Conservation (phyloP, 2,329 filamentous ascomycete genomes). For the Plectosphaerella cucumerina region DNA sequence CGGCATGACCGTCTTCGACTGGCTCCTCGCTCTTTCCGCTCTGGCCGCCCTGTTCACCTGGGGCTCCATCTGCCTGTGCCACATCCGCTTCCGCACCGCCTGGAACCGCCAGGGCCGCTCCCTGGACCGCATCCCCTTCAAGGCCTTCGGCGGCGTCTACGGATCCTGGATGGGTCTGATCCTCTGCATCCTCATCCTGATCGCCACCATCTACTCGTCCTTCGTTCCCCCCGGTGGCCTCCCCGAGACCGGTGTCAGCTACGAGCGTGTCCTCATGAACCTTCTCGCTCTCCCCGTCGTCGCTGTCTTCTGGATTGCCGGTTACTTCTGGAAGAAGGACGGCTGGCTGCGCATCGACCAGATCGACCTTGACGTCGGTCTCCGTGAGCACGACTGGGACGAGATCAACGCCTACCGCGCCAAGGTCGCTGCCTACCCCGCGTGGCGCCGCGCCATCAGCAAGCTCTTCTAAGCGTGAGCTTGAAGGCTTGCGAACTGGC, state of each 20-base stretch:
- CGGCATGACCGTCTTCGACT: conserved; percentile 53
- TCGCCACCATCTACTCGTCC: conserved; percentile 48
- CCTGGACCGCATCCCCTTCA: conserved; percentile 63
- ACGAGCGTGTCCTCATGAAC: conserved; percentile 48
- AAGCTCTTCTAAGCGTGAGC: conserved; percentile 27
- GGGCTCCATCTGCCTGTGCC: conserved; percentile 59
- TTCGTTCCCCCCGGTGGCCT: conserved; percentile 35
- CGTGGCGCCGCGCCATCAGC: conserved; percentile 40
- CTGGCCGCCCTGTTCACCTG: conserved; percentile 62
- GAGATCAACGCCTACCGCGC: conserved; percentile 52
- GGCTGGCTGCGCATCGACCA: conserved; percentile 54
- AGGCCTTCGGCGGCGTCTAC: conserved; percentile 51
- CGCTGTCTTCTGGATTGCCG: conserved; percentile 47
- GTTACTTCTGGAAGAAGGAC: conserved; percentile 61
- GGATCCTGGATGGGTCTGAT: conserved; percentile 60
- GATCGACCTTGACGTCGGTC: conserved; percentile 65
- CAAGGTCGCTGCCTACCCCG: conserved; percentile 44
- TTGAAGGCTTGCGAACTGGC: no score
- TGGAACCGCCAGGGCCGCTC: conserved; percentile 55
- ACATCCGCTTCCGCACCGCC: conserved; percentile 63
- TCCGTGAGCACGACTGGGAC: conserved; percentile 63
- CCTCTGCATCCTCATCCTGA: conserved; percentile 49
- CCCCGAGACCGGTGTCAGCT: no score
- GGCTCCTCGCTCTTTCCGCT: conserved; percentile 61
- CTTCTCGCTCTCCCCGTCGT: conserved; percentile 52